Percentiles rank a stretch among this genome's conserved stretches.
These are phyloP conservation scores for Pseudofabraea citricarpa DNA, from an alignment of 2,329 filamentous ascomycete species.

Conservation along the genomic window DNA sequence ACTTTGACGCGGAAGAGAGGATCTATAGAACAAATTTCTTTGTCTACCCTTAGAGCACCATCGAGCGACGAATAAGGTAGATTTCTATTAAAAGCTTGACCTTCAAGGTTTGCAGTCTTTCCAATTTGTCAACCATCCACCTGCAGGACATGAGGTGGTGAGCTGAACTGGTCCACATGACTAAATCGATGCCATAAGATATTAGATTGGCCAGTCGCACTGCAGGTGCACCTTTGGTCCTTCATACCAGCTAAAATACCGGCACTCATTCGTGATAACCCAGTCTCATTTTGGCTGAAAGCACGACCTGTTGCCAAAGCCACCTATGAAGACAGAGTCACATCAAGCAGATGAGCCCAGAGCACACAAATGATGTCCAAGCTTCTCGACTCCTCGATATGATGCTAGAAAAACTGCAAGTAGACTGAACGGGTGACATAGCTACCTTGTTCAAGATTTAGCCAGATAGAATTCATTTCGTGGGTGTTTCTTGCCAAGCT, in stretches of 20 bases:
- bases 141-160: too few species aligned
- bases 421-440: constrained; percentile 10
- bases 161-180: too few species aligned
- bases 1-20: too few species aligned
- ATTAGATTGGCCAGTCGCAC: background rate
- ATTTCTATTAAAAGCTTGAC: background rate
- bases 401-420: constrained; percentile 13
- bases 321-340: background rate
- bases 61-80: background rate
- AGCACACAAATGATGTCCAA: constrained; percentile 23
- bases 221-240: background rate
- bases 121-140: background rate
- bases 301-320: background rate
- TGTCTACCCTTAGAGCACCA: background rate
- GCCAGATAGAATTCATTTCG: background rate
- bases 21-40: too few species aligned
- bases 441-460: background rate
- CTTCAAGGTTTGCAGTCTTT: background rate
- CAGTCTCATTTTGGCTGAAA: background rate
- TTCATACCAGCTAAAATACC: background rate
- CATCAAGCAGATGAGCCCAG: constrained; percentile 14
- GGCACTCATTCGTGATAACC: background rate
- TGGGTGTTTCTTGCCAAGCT: constrained; percentile 17
- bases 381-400: constrained; percentile 6
- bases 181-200: too few species aligned